Base-by-base conservation (phyloP, 768 basidiomycete species). In the Boletus reticulatus region DNA sequence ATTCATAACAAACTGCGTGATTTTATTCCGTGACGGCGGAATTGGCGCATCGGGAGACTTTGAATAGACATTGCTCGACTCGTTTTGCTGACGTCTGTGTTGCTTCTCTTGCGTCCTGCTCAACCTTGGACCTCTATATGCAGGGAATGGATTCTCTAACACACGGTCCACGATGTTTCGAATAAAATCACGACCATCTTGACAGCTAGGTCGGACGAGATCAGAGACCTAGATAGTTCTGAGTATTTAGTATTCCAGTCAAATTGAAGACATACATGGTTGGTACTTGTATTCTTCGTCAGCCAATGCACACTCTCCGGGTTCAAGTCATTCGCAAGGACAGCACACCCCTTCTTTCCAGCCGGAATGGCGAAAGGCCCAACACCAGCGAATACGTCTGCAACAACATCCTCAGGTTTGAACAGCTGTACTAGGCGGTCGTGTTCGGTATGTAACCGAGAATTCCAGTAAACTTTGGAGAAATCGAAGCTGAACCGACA, bases 1-100 rank as follows among this genome's bases (percentile, higher is more conserved):
- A 71, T 99, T 99, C 94, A 99, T 96, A n/a, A 97, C 88, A 66
- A 92, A 94, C 68, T 97, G 96, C 13, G 84, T 74, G 60, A 97
- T 84, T 43, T 80, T 73, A 52, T 71, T 76, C 55, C 89, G 83
- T 37, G 76, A 68, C 9, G 70, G 74, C 43, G 62, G 20, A 19
- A 50, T 52, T 4, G 58, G 20, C 19, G 54, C 60, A 36, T 52
- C 31, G 43, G 59, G 48, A n/a, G 24, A 51, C 29, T 43, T 42
- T 45, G 53, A 20, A 27, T 48, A 50, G 24, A 10, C 39, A 16
- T 24, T 42, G 16, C 20, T 50, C 11, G 50, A 41, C 19, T 45
- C 48, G 37, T 31, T 61, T 57, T 73, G 77, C 60, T 73, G 73
- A 46, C 62, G 67, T 72, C 72, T 65, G 75, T 80, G 72, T 76